Base-by-base conservation (phyloP, 73 alveolate genomes). In the Durusdinium trenchii region DNA sequence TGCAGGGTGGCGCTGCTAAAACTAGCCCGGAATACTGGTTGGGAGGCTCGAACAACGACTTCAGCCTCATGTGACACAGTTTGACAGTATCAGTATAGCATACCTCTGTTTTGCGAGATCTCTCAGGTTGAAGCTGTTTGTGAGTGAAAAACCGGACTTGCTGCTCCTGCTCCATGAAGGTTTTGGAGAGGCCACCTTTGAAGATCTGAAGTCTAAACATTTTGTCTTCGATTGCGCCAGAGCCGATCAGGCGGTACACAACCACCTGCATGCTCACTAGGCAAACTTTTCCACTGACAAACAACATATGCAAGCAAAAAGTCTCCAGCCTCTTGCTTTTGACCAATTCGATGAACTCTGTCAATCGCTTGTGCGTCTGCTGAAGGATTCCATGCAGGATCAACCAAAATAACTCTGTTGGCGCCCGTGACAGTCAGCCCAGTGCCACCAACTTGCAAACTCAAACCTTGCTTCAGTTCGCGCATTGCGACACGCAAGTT, bases 331-430 rank as follows among this genome's bases (percentile, higher is more conserved):
- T 73, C 99, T 43, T 57, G 73, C 95, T 98, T 99, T 97, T 99
- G 99, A 28, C 99, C 99, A 23, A 99, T 98, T 35, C 99, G 84
- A 64, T 99, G 99, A 7, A 98, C 99, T 30, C 99, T 82, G 61
- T 99, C 99, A 45, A 99, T 99, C 60, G 99, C 99, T 86, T 99
- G 99, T 40, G 99, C 95, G 69, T 99, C 99, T 67, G 99, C 99
- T 30, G 99, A 99, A 7, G 99, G 99, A 95, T 99, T 99, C 99
- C 99, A 99, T 48, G 99, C 99, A 26, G 99, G 99, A 64, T 99
- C 99, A 12, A 99, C 99, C 60, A 99, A 84, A 43, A 99, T 99
- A 42, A 99, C 99, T 9, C 99, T 67, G 95, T 99, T 94, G 71
- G 99, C 99, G 14, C 99, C 99, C 36, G 99, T 99, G 36, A 99